Evolutionary conservation across 495 filamentous ascomycete genomes (phyloP).

Genomic region (Acidiella bohemica): DNA sequence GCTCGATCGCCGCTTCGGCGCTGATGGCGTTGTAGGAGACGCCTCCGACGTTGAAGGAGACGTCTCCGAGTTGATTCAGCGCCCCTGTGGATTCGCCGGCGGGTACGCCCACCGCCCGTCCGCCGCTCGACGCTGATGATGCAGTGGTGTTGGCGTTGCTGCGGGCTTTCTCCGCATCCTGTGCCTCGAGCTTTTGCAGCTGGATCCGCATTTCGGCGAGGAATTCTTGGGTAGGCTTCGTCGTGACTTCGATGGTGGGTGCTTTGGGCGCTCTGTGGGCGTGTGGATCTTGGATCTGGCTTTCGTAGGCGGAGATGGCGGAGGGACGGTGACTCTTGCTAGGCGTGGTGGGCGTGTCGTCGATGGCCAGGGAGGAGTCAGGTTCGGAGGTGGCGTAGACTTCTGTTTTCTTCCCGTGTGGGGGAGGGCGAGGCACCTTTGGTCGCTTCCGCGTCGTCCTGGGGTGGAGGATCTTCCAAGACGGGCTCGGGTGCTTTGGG

Average conservation of each 20-base stretch:
- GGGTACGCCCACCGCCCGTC: constrained; percentile 9
- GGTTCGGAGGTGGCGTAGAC: constrained; percentile 11
- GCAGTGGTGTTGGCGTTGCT: constrained; percentile 2
- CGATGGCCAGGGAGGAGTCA: not conserved
- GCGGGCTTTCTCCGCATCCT: constrained; percentile 9
- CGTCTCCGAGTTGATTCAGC: constrained; percentile 11
- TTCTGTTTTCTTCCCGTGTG: not conserved
- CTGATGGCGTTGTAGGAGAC: constrained; percentile 14
- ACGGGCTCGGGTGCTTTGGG: not conserved
- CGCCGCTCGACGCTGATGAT: not conserved
- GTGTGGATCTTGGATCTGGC: constrained; percentile 9
- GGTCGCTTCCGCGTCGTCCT: too few relatives aligned
- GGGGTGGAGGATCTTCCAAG: not conserved
- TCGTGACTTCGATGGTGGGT: constrained; percentile 13
- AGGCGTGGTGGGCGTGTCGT: not conserved
- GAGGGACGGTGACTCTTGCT: constrained; percentile 3
- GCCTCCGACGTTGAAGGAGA: constrained; percentile 18
- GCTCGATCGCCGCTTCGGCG: constrained; percentile 16
- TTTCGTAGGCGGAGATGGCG: constrained; percentile 9
- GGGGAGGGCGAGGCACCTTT: too few relatives aligned
- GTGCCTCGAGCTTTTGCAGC: constrained; percentile 10
- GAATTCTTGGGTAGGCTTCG: constrained; percentile 13
- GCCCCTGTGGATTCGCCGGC: constrained; percentile 14
- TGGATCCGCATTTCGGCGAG: constrained; percentile 15
- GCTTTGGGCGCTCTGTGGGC: constrained; percentile 13